Base-by-base conservation (phyloP, 768 basidiomycete species). In the Naganishia friedmannii region DNA sequence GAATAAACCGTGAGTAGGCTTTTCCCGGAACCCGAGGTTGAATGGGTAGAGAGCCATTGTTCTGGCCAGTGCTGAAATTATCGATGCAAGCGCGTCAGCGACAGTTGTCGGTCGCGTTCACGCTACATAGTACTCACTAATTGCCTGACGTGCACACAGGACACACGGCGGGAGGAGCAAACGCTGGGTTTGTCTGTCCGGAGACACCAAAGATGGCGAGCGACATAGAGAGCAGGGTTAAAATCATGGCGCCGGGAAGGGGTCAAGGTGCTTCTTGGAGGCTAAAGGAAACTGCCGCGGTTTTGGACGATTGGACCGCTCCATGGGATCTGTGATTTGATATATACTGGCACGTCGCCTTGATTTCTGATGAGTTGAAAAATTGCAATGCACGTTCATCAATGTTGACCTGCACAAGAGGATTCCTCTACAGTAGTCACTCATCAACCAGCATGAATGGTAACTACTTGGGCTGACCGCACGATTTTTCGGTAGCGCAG, bases 1-100 rank as follows among this genome's bases (percentile, higher is more conserved):
- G 79, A 70, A 84, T 83, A 79, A 87, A 83, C 7, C 85, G 81
- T 71, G 85, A 82, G 70, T 85, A 86, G 23, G 78, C 80, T 65
- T 80, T 78, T 46, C 86, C 86, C 0, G 79, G 48, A 3, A 86
- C 84, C 53, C 79, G 39, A 15, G 80, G 75, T 0, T 74, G 26
- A 72, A 83, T 83, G 37, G 80, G 70, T 55, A 86, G 81, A 15
- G 85, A 84, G 70, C 76, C 76, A 71, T 86, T 86, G 65, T 77
- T 81, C 29, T 74, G 42, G 17, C 85, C 85, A 28, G 80, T 73
- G 73, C 60, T 65, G 48, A 5, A 42, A 42, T 10, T 15, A 17
- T 42, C 34, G 12, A 37, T 37, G 34, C 34, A 37, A 37, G 34
- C 34, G 34, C 4, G 3, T 51, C 48, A 46, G 45, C 21, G 21